Percentiles rank a stretch among this genome's conserved stretches.
Conservation (phyloP, 2,329 filamentous ascomycete genomes). For the Aciculosporium take region DNA sequence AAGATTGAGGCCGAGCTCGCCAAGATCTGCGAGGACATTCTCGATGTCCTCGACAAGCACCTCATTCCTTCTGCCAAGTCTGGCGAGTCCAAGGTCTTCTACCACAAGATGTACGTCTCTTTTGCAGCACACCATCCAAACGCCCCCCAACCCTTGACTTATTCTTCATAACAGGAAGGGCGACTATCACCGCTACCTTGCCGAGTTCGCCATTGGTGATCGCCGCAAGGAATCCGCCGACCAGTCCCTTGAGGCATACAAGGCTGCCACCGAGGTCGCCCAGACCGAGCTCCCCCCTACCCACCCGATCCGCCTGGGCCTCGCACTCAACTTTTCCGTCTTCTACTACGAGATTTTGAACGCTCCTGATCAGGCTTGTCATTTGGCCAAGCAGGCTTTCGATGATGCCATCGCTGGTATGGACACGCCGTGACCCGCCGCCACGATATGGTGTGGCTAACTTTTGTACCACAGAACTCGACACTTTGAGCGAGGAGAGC, state of each 20-base stretch:
- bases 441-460: neutral
- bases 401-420: constrained; percentile 84
- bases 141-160: neutral
- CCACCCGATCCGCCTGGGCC: constrained; percentile 92
- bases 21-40: constrained; percentile 96
- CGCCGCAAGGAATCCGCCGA: constrained; percentile 91
- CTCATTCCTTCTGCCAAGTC: constrained; percentile 87
- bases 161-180: constrained; percentile 61
- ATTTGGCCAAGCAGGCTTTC: constrained; percentile 97
- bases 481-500: constrained; percentile 94
- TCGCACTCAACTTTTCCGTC: constrained; percentile 97
- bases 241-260: constrained; percentile 94
- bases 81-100: constrained; percentile 98
- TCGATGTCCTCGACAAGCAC: constrained; percentile 86
- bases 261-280: constrained; percentile 89
- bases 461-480: constrained; percentile 54
- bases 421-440: constrained; percentile 10
- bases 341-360: constrained; percentile 99
- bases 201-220: constrained; percentile 89
- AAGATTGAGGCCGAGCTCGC: constrained; percentile 96
- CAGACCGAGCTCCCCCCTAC: constrained; percentile 95
- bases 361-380: constrained; percentile 94
- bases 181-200: constrained; percentile 97
- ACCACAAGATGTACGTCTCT: constrained; percentile 80
- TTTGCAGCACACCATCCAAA: too few relatives aligned